phyloP scores from a whole-genome alignment of 768 basidiomycete species.

The Suillus brevipes region DNA sequence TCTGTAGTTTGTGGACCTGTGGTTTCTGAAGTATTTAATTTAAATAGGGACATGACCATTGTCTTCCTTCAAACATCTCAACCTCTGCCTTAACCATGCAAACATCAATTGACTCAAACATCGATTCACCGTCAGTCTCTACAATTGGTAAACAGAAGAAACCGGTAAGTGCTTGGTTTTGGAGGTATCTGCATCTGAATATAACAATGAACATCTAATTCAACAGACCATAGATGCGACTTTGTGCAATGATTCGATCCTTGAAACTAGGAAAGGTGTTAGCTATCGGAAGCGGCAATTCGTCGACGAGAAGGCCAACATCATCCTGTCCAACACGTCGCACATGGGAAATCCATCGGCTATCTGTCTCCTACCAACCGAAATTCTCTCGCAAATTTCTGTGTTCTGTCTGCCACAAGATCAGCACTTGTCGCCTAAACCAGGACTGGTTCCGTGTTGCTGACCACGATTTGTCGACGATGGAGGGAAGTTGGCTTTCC shows the following conservation, averaged over 20 bases:
- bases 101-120: too few relatives aligned
- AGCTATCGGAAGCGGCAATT: background rate
- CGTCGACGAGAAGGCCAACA: background rate
- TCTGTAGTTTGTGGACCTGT: too few relatives aligned
- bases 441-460: constrained; percentile 34
- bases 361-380: background rate
- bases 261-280: background rate
- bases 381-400: background rate
- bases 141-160: background rate
- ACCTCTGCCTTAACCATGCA: too few relatives aligned
- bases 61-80: too few relatives aligned
- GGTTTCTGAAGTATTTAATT: too few relatives aligned
- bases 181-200: background rate
- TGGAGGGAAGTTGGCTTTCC: constrained; percentile 45
- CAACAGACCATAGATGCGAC: background rate
- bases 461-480: constrained; percentile 40
- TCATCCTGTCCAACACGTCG: background rate
- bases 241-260: too few relatives aligned
- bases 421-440: constrained; percentile 24
- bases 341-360: background rate
- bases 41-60: too few relatives aligned
- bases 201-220: background rate
- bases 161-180: background rate
- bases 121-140: background rate
- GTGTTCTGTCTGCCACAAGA: constrained; percentile 3